Evolutionary conservation across 352 stramenopile genomes (phyloP).

Genomic region (Phytophthora pluvialis): DNA sequence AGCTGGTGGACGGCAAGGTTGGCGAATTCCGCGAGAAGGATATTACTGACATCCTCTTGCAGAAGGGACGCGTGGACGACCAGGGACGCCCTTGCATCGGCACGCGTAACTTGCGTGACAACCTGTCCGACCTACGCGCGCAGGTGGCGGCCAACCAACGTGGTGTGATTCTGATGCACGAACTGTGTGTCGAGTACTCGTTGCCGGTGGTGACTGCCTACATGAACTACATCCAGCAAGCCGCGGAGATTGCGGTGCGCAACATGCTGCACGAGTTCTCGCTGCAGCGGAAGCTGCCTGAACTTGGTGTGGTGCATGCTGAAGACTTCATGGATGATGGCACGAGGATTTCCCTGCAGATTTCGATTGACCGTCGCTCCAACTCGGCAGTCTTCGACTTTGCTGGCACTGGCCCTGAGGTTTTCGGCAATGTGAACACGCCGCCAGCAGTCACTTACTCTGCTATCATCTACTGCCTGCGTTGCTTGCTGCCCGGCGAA

Average conservation of each 20-base stretch:
- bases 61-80: constrained; percentile 88
- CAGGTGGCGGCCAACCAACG: constrained; percentile 98
- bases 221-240: constrained; percentile 98
- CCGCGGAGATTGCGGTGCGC: constrained; percentile 94
- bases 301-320: constrained; percentile 90
- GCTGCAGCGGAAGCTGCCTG: constrained; percentile 67
- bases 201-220: constrained; percentile 96
- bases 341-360: constrained; percentile 95
- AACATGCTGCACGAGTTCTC: constrained; percentile 96
- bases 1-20: constrained; percentile 94
- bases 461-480: constrained; percentile 99
- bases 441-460: constrained; percentile 98
- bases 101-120: constrained; percentile 97
- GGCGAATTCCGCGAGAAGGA: constrained; percentile 97
- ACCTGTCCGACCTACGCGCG: constrained; percentile 97
- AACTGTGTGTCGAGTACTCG: constrained; percentile 96
- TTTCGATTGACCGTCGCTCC: constrained; percentile 94
- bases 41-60: constrained; percentile 95
- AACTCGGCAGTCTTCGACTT: constrained; percentile 98
- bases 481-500: constrained; percentile 93
- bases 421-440: constrained; percentile 98
- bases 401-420: constrained; percentile 95
- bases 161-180: constrained; percentile 95
- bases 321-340: constrained; percentile 99
- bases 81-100: constrained; percentile 87